Evolutionary conservation across 2,329 filamentous ascomycete genomes (phyloP).

Genomic region (Epichloe coenophiala): DNA sequence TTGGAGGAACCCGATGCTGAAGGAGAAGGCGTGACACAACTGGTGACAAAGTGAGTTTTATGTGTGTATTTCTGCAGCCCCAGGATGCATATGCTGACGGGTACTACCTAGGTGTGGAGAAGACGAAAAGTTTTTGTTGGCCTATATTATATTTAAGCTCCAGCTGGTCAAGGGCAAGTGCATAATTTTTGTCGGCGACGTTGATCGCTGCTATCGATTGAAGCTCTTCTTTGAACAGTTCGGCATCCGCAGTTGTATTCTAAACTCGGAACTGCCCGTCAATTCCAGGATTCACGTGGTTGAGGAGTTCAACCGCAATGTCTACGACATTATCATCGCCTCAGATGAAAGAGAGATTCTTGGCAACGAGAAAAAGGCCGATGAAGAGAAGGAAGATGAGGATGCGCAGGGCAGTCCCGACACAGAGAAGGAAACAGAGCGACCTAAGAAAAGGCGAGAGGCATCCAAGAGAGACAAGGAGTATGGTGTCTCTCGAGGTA

Average conservation of each 20-base stretch:
- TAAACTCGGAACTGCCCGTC: conserved; percentile 89
- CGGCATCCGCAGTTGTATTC: conserved; percentile 79
- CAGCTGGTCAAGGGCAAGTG: conserved; percentile 89
- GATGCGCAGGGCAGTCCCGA: conserved; percentile 21
- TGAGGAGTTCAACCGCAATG: conserved; percentile 89
- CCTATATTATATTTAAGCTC: conserved; percentile 91
- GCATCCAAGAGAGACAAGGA: conserved; percentile 60
- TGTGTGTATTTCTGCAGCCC: not conserved
- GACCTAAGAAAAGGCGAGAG: conserved; percentile 23
- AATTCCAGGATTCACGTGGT: conserved; percentile 91
- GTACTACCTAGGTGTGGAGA: conserved; percentile 55
- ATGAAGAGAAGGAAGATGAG: conserved; percentile 26
- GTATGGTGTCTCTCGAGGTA: conserved; percentile 83
- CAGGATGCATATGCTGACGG: conserved; percentile 6
- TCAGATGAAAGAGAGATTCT: conserved; percentile 83
- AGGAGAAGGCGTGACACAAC: conserved; percentile 68
- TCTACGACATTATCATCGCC: conserved; percentile 97
- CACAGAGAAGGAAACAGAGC: conserved; percentile 14
- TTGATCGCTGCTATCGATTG: conserved; percentile 77
- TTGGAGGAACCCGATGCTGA: conserved; percentile 72
- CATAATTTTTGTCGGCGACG: conserved; percentile 59
- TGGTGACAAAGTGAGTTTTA: conserved; percentile 56
- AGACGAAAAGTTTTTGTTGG: conserved; percentile 89
- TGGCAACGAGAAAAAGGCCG: conserved; percentile 42
- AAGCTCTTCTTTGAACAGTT: conserved; percentile 97